Evolutionary conservation across 2,329 filamentous ascomycete species (phyloP), one percentile per base, ranked within the genome.

Genomic region (Conoideocrella luteorostrata): DNA sequence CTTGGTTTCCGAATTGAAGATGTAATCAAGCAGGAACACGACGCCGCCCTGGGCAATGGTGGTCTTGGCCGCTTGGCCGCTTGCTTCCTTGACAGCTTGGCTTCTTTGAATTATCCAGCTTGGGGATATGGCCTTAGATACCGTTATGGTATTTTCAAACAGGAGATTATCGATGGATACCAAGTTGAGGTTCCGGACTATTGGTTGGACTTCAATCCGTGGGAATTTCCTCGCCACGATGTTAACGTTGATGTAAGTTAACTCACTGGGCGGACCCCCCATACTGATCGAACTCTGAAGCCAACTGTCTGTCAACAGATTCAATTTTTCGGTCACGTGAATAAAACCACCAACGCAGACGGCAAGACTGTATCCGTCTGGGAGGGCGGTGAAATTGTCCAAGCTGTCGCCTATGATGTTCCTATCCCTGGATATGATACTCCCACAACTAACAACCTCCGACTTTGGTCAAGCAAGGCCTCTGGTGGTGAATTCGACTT

Each of bases 131-230:
- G 91, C 44, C 72, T 98, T 54, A 82, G 93, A 59, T 98, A 98
- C 72, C 78, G 89, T 64, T 97, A 97, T 63, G 87, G 87, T 61
- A 98, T 98, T 64, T 98, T 98, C 81, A 97, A 97, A 72, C 93
- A 98, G 71, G 93, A 97, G 71, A 97, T 98, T 56, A 83, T 96
- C 47, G 86, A 97, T 59, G 93, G 93, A 46, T 98, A 96, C 64
- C 93, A 98, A 67, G 89, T 98, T 51, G 93, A 98, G 62, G 86
- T 97, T 47, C 93, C 93, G 17, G 93, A 98, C 64, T 97, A 98
- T 69, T 98, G 93, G 93, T 80, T 98, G 43, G 93, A 97, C 63
- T 96, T 97, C 68, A 98, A 98, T 67, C 93, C 93, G 1, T 98
- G 93, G 93, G 93, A 98, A 63, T 98, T 97, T 59, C 89, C 90